Base-by-base conservation (phyloP, 441 rosid species). In the Erodium trifolium region DNA sequence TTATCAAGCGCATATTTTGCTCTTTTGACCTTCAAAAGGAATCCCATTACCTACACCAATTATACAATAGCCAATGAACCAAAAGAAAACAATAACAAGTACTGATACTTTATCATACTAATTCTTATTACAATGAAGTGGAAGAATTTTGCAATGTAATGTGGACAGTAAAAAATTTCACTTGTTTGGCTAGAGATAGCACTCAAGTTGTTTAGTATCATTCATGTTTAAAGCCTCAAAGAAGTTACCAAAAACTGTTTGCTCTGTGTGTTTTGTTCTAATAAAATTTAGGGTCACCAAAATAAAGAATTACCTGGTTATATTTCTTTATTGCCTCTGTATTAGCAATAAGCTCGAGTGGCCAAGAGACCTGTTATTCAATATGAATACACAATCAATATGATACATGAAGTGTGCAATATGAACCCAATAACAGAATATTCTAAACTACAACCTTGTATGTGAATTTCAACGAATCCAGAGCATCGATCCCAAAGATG, bases 301-400 rank as follows among this genome's bases (percentile, higher is more conserved):
- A 47, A 66, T 62, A 70, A 73, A 75, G 51, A 63, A 23, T 53
- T 81, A 94, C 98, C 91, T 88, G 97, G 79, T 92, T 94, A 84
- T 94, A 94, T 82, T 88, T 94, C 81, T 85, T 91, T 73, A 90
- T 92, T 65, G 94, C 86, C 76, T 92, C 99, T 41, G 79, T 51
- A 76, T 89, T 90, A 68, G 92, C 97, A 78, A 92, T 90, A 76
- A 94, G 94, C 82, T 92, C 97, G 75, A 94, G 96, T 7, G 98
- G 99, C 99, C 99, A 94, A 72, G 98, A 82, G 67, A 92, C 97
- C 96, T 93, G 85, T 65, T 67, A 72, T 4, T 29, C 72, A 68
- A 27, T 65, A 19, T 29, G 18, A 65, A 69, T 13, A 62, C 5
- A 67, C 37, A 67, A 31, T 70, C 51, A 65, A 69, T 51, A 47